Percentiles rank a stretch among this genome's conserved stretches.
Conservation (phyloP, 441 rosid species). For the Pelargonium fulgidum region DNA sequence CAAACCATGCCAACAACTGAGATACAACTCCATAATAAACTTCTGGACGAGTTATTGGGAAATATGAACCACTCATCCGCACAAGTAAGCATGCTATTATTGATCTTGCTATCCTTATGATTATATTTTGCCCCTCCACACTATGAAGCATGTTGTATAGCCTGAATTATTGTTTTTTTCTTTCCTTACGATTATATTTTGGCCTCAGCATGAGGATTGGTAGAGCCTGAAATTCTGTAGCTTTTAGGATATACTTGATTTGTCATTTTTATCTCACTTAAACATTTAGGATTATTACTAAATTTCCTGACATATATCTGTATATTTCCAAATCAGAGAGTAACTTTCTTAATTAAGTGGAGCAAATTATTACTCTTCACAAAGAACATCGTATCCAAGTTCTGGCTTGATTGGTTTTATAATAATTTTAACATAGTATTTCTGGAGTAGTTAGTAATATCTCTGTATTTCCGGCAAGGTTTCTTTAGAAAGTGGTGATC, state of each 20-base stretch:
- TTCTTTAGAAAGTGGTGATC: too few relatives aligned
- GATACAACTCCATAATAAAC: slow-evolving; percentile 57
- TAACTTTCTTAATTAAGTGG: background rate
- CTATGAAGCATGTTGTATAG: background rate
- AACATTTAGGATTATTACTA: background rate
- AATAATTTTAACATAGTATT: background rate
- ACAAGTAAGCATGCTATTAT: slow-evolving; percentile 54
- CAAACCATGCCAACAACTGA: slow-evolving; percentile 77
- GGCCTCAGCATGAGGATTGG: too few relatives aligned
- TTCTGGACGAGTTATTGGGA: slow-evolving; percentile 71
- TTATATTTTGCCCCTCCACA: background rate
- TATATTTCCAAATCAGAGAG: background rate
- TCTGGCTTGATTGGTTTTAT: background rate
- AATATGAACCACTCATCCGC: slow-evolving; percentile 98
- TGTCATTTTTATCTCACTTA: background rate
- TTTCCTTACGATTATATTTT: background rate
- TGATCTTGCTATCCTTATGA: background rate
- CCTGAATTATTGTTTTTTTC: background rate
- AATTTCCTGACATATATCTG: background rate
- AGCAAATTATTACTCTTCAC: background rate
- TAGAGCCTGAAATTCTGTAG: too few relatives aligned
- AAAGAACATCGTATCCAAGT: background rate
- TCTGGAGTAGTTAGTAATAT: background rate
- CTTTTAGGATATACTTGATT: background rate
- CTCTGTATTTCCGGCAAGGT: background rate